Conservation (phyloP, 768 basidiomycete genomes). For the Dictyophora rubrovolvata region DNA sequence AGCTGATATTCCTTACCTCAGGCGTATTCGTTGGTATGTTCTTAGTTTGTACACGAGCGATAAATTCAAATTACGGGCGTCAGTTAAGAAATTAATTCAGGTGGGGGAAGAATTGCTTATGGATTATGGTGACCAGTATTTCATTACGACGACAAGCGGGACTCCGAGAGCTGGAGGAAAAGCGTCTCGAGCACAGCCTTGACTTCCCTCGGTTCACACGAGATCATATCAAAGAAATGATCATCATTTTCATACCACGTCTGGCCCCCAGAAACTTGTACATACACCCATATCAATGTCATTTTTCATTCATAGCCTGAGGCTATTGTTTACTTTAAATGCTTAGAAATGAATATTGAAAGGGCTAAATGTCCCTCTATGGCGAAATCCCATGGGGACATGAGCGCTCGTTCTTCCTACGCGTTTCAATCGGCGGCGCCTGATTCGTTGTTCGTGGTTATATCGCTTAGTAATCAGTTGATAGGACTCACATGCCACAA, state of each 20-base stretch:
- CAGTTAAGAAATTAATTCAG: slow-evolving; percentile 28
- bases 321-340: no score
- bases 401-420: background rate
- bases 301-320: no score
- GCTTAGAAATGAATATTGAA: no score
- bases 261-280: no score
- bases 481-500: slow-evolving; percentile 7
- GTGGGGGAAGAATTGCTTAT: slow-evolving; percentile 44
- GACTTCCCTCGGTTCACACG: background rate
- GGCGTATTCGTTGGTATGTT: slow-evolving; percentile 15
- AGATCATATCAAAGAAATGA: no score
- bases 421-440: slow-evolving; percentile 8
- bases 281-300: no score
- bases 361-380: background rate
- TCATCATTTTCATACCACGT: no score
- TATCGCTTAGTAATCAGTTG: background rate
- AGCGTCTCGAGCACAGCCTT: background rate
- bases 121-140: slow-evolving; percentile 47
- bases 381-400: background rate
- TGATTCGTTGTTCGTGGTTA: slow-evolving; percentile 9
- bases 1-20: background rate
- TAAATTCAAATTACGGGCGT: background rate
- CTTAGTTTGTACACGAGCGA: slow-evolving; percentile 18
- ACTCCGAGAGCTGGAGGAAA: slow-evolving; percentile 6
- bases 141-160: slow-evolving; percentile 13